Evolutionary conservation across 2,329 filamentous ascomycete species (phyloP).

Genomic region (Domatiomyces catenatus): DNA sequence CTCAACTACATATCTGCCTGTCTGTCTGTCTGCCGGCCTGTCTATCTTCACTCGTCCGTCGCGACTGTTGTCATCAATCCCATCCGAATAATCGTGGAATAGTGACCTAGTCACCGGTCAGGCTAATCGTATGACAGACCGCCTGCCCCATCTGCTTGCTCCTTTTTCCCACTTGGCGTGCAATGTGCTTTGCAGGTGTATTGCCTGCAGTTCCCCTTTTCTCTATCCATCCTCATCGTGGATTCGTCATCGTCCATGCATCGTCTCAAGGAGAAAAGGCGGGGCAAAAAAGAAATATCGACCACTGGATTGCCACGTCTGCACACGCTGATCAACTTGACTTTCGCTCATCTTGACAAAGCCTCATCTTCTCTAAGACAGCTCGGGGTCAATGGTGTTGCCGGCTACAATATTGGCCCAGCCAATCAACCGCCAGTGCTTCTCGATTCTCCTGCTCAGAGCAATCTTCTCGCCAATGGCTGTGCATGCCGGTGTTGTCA

Average conservation of each 20-base stretch:
- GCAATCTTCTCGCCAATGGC: conserved; percentile 98
- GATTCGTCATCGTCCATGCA: neutral
- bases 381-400: conserved; percentile 31
- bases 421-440: conserved; percentile 93
- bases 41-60: neutral
- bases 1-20: neutral
- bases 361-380: conserved; percentile 7
- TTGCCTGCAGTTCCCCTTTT: neutral
- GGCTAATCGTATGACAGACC: neutral
- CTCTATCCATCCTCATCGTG: neutral
- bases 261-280: neutral
- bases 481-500: conserved; percentile 90
- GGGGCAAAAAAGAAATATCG: neutral
- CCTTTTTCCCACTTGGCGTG: neutral
- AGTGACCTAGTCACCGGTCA: neutral
- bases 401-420: conserved; percentile 63
- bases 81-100: neutral
- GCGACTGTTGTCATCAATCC: neutral
- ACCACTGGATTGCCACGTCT: neutral
- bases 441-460: conserved; percentile 89
- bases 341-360: neutral
- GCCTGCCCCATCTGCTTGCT: neutral
- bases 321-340: neutral
- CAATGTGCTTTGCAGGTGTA: neutral
- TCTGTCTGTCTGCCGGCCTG: neutral